Conservation (phyloP, 1,139 yeast genomes). For the Yamadazyma diospyri region DNA sequence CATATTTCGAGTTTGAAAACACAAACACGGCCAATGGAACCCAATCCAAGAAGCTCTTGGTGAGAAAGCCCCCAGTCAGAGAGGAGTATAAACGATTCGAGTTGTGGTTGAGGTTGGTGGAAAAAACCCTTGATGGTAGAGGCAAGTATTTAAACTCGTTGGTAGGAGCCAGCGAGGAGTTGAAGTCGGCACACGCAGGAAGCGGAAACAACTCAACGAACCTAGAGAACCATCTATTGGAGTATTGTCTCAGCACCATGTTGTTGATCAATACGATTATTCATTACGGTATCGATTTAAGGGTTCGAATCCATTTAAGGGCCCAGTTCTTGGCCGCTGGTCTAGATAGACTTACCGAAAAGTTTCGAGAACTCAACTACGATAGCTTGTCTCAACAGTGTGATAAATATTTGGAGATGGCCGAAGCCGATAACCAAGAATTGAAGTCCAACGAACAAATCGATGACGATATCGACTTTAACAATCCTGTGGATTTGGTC, state of each 20-base stretch:
- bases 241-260: conserved; percentile 78
- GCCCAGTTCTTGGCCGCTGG: conserved; percentile 80
- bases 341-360: conserved; percentile 56
- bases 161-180: conserved; percentile 93
- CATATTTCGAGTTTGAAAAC: conserved; percentile 50
- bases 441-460: conserved; percentile 57
- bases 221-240: conserved; percentile 65
- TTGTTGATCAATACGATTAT: conserved; percentile 72
- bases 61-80: conserved; percentile 40
- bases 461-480: conserved; percentile 60
- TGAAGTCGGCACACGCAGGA: conserved; percentile 55
- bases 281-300: conserved; percentile 58
- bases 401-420: conserved; percentile 58
- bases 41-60: conserved; percentile 22
- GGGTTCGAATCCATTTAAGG: conserved; percentile 71
- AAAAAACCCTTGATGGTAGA: conserved; percentile 75
- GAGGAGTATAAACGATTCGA: conserved; percentile 61
- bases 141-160: conserved; percentile 81
- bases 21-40: conserved; percentile 4
- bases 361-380: conserved; percentile 59
- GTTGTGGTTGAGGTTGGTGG: conserved; percentile 78
- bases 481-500: conserved; percentile 73
- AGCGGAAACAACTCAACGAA: conserved; percentile 19
- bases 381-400: conserved; percentile 67
- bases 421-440: conserved; percentile 69